A percentile compares a stretch with the other conserved stretches of the same genome.
Conservation (phyloP, 257 asterid species). For the Cynanchum wilfordii region DNA sequence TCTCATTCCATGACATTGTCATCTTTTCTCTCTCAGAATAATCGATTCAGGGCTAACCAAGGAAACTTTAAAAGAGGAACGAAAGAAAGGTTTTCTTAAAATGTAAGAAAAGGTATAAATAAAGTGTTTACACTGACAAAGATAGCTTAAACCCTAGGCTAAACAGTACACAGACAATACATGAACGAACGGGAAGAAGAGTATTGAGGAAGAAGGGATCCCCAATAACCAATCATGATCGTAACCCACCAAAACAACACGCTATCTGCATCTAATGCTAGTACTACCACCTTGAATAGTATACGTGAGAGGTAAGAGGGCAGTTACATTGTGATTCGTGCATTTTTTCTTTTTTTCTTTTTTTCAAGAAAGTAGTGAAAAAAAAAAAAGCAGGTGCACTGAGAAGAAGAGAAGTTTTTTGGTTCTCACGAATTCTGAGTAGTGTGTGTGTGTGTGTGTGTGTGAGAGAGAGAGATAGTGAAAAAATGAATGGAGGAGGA, state of each 20-base stretch:
- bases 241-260: neutral
- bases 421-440: neutral
- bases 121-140: neutral
- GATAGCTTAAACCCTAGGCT: neutral
- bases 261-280: neutral
- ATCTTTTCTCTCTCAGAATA: neutral
- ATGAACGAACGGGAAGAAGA: neutral
- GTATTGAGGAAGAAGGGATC: neutral
- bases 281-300: no score
- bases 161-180: neutral
- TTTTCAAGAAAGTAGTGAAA: neutral
- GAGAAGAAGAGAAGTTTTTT: neutral
- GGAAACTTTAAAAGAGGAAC: neutral
- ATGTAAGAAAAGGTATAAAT: neutral
- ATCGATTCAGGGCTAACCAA: neutral
- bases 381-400: no score
- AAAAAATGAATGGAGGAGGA: neutral
- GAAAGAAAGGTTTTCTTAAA: neutral
- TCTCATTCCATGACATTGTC: slow-evolving; percentile 21
- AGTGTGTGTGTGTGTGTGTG: neutral
- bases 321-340: slow-evolving; percentile 5
- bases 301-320: neutral
- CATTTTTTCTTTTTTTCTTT: neutral
- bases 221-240: neutral
- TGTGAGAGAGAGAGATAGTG: neutral